Evolutionary conservation across 192 early-diverging fungal species (phyloP), one percentile per base, ranked within the genome.

Genomic region (Coemansia sp.): DNA sequence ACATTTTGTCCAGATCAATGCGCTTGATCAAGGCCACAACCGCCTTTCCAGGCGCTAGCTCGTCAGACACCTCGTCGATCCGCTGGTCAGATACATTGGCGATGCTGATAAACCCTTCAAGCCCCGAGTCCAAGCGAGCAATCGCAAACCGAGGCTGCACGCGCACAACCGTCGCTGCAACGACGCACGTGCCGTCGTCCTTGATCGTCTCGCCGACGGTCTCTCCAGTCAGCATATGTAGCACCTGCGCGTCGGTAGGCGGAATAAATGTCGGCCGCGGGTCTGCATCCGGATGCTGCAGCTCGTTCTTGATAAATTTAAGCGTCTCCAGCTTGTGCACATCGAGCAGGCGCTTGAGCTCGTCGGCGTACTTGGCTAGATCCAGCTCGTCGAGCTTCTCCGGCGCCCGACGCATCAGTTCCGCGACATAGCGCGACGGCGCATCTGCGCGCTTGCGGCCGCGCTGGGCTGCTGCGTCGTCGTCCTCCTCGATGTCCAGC

Each of bases 181-280:
- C 85, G 56, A 93, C 80, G 27, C 82, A 83, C 11, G 85, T 32
- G n/a, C 78, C 78, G 67, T 81, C 87, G 9, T 85, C 84, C 10
- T 75, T 75, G 6, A 93, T 60, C 6, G 91, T 87, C 42, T 88
- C 83, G 20, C 85, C 85, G 6, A 76, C 28, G 7, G 83, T 85
- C 72, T 98, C 95, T 24, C 90, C 88, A 0, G 91, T 91, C 20
- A 96, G 76, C 93, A 94, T 94, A 10, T 84, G 80, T 67, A 97
- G 91, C 22, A 93, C 72, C 36, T 86, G 68, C 13, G 83, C 85
- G 6, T 72, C 42, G 7, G 66, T 80, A 0, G 90, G 88, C 34
- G 72, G 76, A 49, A 63, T 70, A 55, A 87, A 93, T 10, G 64
- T 59, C n/a, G 57, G 42, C n/a, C 94, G 85, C 13, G 83, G 83